phyloP scores from a whole-genome alignment of 495 filamentous ascomycete genomes.

The Podospora didyma region DNA sequence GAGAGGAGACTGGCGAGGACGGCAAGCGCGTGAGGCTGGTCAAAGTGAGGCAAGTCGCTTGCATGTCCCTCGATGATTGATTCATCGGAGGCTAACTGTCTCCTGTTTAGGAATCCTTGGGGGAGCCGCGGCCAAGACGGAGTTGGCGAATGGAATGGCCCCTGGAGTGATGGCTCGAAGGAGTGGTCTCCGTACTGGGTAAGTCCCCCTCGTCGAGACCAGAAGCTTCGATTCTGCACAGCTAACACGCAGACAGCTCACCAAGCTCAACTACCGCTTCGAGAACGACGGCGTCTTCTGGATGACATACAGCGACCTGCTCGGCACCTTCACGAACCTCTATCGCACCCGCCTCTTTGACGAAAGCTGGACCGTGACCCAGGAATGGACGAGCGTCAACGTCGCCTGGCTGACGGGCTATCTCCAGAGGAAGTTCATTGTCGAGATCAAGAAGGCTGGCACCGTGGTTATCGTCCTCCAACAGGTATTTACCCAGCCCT shows the following conservation, averaged over 20 bases:
- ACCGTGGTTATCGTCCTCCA: constrained; percentile 64
- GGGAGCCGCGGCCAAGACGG: constrained; percentile 31
- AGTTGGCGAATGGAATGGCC: constrained; percentile 59
- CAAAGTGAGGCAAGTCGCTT: constrained; percentile 44
- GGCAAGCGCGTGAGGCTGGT: constrained; percentile 43
- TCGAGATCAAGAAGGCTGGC: constrained; percentile 54
- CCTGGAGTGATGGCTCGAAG: constrained; percentile 63
- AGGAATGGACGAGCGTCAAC: constrained; percentile 63
- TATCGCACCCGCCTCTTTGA: constrained; percentile 73
- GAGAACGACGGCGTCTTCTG: constrained; percentile 62
- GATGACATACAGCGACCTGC: constrained; percentile 51
- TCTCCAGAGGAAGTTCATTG: constrained; percentile 59
- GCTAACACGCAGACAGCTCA: constrained; percentile 34
- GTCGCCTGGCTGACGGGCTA: constrained; percentile 73
- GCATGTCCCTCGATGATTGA: background rate
- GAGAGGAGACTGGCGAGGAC: constrained; percentile 55
- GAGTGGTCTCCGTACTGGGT: constrained; percentile 72
- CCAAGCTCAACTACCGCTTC: constrained; percentile 61
- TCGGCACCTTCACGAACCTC: constrained; percentile 63
- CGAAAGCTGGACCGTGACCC: constrained; percentile 59
- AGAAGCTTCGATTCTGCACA: background rate
- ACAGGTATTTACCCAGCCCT: constrained; percentile 31
- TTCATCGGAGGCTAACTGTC: background rate
- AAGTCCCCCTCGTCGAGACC: too few relatives aligned
- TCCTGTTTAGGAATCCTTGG: constrained; percentile 59